phyloP scores from a whole-genome alignment of 495 filamentous ascomycete genomes.

The Penicillium angulare region DNA sequence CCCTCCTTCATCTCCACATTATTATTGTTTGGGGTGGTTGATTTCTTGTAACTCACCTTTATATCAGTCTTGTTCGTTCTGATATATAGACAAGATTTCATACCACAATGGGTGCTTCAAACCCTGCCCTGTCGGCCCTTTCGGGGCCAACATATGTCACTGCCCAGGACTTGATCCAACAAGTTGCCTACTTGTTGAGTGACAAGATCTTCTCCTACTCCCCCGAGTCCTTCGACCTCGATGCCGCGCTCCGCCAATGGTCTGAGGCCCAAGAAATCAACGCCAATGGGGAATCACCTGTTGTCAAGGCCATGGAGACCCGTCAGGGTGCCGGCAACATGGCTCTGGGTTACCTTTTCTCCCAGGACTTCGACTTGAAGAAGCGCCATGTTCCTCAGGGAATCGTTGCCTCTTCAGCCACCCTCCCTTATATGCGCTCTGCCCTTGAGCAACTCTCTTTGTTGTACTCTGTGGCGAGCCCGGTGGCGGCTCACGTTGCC shows the following conservation, averaged over 20 bases:
- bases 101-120: constrained; percentile 37
- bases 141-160: constrained; percentile 88
- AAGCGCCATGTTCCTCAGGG: constrained; percentile 91
- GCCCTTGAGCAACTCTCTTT: constrained; percentile 85
- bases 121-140: constrained; percentile 57
- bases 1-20: constrained; percentile 22
- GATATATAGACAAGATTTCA: constrained; percentile 29
- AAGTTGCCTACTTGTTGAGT: constrained; percentile 88
- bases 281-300: constrained; percentile 74
- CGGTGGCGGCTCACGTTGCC: constrained; percentile 91
- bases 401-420: constrained; percentile 80
- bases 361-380: constrained; percentile 85
- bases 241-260: constrained; percentile 79
- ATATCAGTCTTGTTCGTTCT: constrained; percentile 22
- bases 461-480: constrained; percentile 84
- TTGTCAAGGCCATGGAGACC: constrained; percentile 78
- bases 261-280: constrained; percentile 63
- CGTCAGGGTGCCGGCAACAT: constrained; percentile 87
- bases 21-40: constrained; percentile 17
- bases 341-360: constrained; percentile 95
- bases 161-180: constrained; percentile 87
- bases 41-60: constrained; percentile 22
- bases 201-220: constrained; percentile 98
- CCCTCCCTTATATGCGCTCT: constrained; percentile 75
- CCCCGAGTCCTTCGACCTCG: constrained; percentile 86